Conservation (phyloP, 73 alveolate genomes). For the Stentor roeselii region DNA sequence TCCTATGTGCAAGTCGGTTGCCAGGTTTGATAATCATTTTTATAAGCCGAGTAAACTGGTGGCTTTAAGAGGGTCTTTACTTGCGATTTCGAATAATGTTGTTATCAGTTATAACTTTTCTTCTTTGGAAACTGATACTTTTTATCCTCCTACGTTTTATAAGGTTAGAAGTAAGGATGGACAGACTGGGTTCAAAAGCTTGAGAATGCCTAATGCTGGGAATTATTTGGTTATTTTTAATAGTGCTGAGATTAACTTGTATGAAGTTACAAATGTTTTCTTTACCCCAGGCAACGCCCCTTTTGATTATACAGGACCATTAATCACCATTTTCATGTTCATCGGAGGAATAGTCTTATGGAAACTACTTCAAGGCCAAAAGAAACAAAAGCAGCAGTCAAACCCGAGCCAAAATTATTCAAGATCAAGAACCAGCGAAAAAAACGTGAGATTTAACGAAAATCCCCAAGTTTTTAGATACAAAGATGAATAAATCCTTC, state of each 20-base stretch:
- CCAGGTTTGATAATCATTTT: neutral
- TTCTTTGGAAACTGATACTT: neutral
- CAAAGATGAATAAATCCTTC: no score
- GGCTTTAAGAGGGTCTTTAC: constrained; percentile 6
- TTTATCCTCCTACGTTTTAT: constrained; percentile 1
- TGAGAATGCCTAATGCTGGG: neutral
- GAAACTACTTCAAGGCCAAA: neutral
- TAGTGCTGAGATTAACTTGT: neutral
- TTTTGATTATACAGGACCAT: neutral
- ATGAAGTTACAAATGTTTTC: neutral
- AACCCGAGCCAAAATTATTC: neutral
- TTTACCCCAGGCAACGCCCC: neutral
- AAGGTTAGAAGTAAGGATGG: neutral
- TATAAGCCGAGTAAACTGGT: neutral
- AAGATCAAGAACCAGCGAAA: neutral
- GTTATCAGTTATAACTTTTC: neutral
- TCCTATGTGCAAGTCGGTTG: neutral
- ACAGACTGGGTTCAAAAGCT: neutral
- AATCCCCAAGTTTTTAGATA: neutral
- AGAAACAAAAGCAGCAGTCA: neutral
- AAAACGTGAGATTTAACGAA: neutral
- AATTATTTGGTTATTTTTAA: neutral
- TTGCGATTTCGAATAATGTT: neutral
- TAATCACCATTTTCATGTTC: neutral
- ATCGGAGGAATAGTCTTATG: neutral